Conservation (phyloP, 2,329 filamentous ascomycete species). For the Calonectria fujianensis region DNA sequence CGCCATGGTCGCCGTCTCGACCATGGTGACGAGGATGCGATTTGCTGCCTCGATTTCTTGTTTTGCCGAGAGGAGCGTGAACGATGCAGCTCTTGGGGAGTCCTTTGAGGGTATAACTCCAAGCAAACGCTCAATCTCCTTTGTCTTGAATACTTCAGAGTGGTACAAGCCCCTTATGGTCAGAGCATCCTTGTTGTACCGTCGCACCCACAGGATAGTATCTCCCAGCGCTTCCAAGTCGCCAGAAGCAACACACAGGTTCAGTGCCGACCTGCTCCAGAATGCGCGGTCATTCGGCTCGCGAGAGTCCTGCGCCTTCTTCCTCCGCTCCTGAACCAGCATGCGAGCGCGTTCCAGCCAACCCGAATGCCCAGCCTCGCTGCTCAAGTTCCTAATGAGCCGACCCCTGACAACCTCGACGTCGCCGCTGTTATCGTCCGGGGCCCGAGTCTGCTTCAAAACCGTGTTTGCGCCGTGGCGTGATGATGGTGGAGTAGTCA, state of each 20-base stretch:
- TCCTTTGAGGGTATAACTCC: slow-evolving; percentile 40
- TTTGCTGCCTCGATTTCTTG: slow-evolving; percentile 40
- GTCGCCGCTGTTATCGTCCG: slow-evolving; percentile 40
- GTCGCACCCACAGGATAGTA: slow-evolving; percentile 54
- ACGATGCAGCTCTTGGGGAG: slow-evolving; percentile 26
- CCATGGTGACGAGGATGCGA: slow-evolving; percentile 41
- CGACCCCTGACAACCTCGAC: slow-evolving; percentile 41
- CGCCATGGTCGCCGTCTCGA: slow-evolving; percentile 43
- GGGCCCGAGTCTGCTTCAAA: slow-evolving; percentile 35
- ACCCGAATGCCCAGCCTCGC: slow-evolving; percentile 8
- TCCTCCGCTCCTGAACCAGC: slow-evolving; percentile 49
- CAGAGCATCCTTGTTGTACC: slow-evolving; percentile 56
- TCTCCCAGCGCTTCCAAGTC: slow-evolving; percentile 50
- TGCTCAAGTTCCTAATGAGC: slow-evolving; percentile 40
- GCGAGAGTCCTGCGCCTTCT: slow-evolving; percentile 49
- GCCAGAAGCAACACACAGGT: slow-evolving; percentile 53
- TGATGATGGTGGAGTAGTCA: neutral
- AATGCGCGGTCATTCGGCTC: slow-evolving; percentile 49
- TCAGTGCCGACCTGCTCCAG: slow-evolving; percentile 55
- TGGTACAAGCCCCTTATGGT: slow-evolving; percentile 45
- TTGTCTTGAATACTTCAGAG: slow-evolving; percentile 23
- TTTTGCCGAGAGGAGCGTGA: slow-evolving; percentile 26
- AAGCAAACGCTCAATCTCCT: slow-evolving; percentile 49
- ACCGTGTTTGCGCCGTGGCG: slow-evolving; percentile 11
- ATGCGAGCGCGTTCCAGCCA: slow-evolving; percentile 44